Evolutionary conservation across 2,329 filamentous ascomycete genomes (phyloP).

Genomic region (Juglanconis oblonga): DNA sequence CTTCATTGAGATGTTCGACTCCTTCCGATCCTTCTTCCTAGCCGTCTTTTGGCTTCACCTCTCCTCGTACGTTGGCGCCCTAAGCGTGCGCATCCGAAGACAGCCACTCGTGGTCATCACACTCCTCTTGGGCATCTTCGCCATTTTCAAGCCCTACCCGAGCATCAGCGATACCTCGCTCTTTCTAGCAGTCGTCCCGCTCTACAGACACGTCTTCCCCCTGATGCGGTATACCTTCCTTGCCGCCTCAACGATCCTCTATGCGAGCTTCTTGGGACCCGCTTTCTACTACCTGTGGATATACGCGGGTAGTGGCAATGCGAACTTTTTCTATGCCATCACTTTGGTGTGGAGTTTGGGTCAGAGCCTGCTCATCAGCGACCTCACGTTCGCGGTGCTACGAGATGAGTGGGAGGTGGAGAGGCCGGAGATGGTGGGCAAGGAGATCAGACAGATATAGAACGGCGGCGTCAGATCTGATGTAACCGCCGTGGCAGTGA

Average conservation of each 20-base stretch:
- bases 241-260: conserved; percentile 76
- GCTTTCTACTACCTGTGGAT: conserved; percentile 98
- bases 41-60: conserved; percentile 98
- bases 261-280: conserved; percentile 83
- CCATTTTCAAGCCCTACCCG: conserved; percentile 96
- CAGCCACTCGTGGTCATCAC: conserved; percentile 86
- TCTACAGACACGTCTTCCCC: conserved; percentile 90
- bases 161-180: conserved; percentile 86
- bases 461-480: background rate
- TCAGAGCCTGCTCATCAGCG: conserved; percentile 80
- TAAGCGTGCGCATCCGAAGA: conserved; percentile 76
- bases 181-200: conserved; percentile 76
- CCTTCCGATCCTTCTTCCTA: conserved; percentile 94
- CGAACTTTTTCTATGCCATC: conserved; percentile 99
- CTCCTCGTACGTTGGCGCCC: conserved; percentile 80
- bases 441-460: conserved; percentile 76
- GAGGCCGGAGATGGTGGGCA: conserved; percentile 83
- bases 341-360: conserved; percentile 97
- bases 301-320: conserved; percentile 94
- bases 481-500: too few relatives aligned
- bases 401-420: conserved; percentile 94
- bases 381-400: conserved; percentile 82
- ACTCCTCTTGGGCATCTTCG: conserved; percentile 83
- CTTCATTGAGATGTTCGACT: conserved; percentile 99
- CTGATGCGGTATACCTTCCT: conserved; percentile 93